Evolutionary conservation across 1,284 basidiomycete species (phyloP).

Genomic region (Paramarasmius palmivorus): DNA sequence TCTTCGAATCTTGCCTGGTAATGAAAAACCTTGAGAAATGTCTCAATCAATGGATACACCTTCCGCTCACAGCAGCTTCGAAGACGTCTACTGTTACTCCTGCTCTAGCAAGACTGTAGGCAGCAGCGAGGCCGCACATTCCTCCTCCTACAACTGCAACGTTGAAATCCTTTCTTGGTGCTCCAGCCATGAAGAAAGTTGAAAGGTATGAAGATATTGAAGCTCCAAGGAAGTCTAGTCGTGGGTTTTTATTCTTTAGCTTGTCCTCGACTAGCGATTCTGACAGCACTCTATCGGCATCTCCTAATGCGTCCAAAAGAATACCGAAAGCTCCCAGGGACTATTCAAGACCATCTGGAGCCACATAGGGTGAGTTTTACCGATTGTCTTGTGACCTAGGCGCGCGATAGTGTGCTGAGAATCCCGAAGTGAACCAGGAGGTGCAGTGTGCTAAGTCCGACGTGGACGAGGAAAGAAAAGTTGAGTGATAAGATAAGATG

Average conservation of each 20-base stretch:
- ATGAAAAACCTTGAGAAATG: background rate
- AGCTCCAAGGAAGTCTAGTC: too few relatives aligned
- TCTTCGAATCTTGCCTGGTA: conserved; percentile 12
- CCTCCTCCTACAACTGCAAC: conserved; percentile 51
- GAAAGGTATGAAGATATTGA: too few relatives aligned
- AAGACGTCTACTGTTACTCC: conserved; percentile 50
- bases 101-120: conserved; percentile 40
- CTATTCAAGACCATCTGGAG: too few relatives aligned
- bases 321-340: too few relatives aligned
- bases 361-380: too few relatives aligned
- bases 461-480: background rate
- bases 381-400: background rate
- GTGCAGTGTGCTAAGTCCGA: background rate
- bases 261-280: too few relatives aligned
- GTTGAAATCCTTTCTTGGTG: too few relatives aligned
- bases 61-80: conserved; percentile 43
- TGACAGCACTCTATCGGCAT: too few relatives aligned
- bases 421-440: background rate
- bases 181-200: too few relatives aligned
- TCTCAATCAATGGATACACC: background rate
- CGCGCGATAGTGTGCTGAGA: background rate
- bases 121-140: conserved; percentile 49
- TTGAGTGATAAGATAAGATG: conserved; percentile 5
- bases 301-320: too few relatives aligned
- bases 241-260: too few relatives aligned